Conservation (phyloP, 2,329 filamentous ascomycete species). For the Elsinoe fawcettii region DNA sequence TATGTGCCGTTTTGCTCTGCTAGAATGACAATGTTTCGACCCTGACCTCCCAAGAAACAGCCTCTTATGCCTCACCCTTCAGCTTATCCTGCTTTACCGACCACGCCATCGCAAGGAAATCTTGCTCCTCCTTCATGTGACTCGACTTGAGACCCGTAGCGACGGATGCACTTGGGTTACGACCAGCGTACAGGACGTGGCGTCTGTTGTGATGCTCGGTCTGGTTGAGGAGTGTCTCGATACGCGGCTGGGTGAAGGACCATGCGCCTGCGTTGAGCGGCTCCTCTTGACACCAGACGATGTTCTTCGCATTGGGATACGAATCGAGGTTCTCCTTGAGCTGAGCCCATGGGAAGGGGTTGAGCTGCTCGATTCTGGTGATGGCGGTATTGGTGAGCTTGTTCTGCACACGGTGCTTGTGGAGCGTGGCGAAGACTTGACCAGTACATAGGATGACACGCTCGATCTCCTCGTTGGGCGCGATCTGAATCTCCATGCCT, state of each 20-base stretch:
- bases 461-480: constrained; percentile 75
- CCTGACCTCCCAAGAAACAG: neutral
- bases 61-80: constrained; percentile 47
- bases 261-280: constrained; percentile 94
- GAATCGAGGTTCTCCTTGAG: constrained; percentile 92
- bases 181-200: constrained; percentile 94
- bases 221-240: constrained; percentile 91
- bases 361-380: constrained; percentile 92
- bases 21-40: neutral
- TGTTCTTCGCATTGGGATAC: constrained; percentile 95
- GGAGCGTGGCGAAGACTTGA: constrained; percentile 83
- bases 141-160: constrained; percentile 84
- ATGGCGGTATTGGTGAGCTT: constrained; percentile 85
- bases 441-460: constrained; percentile 91
- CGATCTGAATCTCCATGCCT: constrained; percentile 53
- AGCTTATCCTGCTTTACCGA: constrained; percentile 56
- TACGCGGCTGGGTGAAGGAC: constrained; percentile 93
- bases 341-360: constrained; percentile 98
- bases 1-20: constrained; percentile 7
- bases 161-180: constrained; percentile 85
- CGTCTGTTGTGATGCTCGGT: constrained; percentile 88
- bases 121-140: constrained; percentile 88
- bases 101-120: constrained; percentile 62
- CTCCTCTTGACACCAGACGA: constrained; percentile 97
- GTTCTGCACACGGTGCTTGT: constrained; percentile 84